Evolutionary conservation across 2,329 filamentous ascomycete species (phyloP), one percentile per base, ranked within the genome.

Genomic region (Phaeosphaeria sp.): DNA sequence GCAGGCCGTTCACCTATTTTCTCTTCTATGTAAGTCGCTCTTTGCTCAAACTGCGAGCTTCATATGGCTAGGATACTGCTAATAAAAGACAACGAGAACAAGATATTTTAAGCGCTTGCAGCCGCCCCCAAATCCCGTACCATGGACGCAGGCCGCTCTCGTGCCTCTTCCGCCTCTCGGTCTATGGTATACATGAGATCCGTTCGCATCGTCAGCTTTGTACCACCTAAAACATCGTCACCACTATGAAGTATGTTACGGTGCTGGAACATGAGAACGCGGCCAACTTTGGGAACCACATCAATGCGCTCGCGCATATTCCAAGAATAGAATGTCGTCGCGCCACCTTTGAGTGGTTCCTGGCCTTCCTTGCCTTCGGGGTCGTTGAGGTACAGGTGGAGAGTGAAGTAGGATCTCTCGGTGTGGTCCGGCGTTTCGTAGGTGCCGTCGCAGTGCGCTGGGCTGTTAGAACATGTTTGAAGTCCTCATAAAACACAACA

Each of bases 1-100:
- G 89, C 87, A 86, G 89, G 86, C 87, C 67, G 88, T 87, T 89
- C 89, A 86, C 81, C 60, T 77, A 77, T 80, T 76, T 80, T 81
- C 78, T 76, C 77, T 66, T 39, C 64, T 61, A 80, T 77, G 82
- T 86, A 72, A 80, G 85, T 85, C 42, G 42, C 40, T 49, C 43
- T 40, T 18, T 49, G 20, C 53, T 25, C 18, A 6, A 30, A 27
- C 3, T 51, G 56, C 39, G 58, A 13, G 30, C 30, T 36, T 36
- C 15, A 36, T 13, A 13, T 13, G 61, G 49, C 21, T 49, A 68
- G 78, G 74, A 79, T 80, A 77, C 78, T 80, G 62, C 79, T 80
- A 74, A 81, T 55, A 9, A 61, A 46, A 22, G 7, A 36, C 21
- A 39, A 15, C 8, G 25, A 40, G 30, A 18, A 7, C 45, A 22